These are phyloP conservation scores for Calocera viscosa DNA, from an alignment of 768 basidiomycete species.

Conservation along the genomic window DNA sequence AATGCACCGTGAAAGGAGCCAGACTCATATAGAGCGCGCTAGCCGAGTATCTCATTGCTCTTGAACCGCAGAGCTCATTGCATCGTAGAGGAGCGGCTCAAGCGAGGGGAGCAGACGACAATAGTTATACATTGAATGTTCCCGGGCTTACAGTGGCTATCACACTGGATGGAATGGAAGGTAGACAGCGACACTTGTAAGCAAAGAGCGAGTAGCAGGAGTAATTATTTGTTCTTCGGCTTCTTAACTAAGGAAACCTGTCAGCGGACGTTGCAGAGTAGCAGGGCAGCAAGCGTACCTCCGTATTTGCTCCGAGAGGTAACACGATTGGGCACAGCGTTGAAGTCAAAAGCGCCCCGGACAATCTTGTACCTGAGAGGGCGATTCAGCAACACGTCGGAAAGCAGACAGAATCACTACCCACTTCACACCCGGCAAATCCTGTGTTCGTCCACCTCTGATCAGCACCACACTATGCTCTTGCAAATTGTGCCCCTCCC, in stretches of 20 bases:
- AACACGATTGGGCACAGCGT: constrained; percentile 73
- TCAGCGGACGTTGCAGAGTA: constrained; percentile 4
- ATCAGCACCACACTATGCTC: constrained; percentile 93
- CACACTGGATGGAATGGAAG: not conserved
- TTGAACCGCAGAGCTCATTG: too few species aligned
- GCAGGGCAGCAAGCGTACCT: constrained; percentile 37
- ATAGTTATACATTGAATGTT: too few species aligned
- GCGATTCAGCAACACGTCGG: constrained; percentile 3
- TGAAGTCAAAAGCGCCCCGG: constrained; percentile 82
- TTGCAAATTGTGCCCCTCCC: constrained; percentile 95
- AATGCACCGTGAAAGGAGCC: too few species aligned
- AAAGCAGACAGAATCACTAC: constrained; percentile 18
- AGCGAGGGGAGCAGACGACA: too few species aligned
- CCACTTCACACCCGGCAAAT: constrained; percentile 93
- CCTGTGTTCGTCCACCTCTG: constrained; percentile 91
- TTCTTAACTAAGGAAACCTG: constrained; percentile 50
- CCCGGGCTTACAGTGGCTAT: too few species aligned
- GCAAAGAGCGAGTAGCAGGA: not conserved
- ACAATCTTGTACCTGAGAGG: constrained; percentile 88
- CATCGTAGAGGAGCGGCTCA: too few species aligned
- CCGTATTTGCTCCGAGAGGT: constrained; percentile 84
- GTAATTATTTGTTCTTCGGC: constrained; percentile 41
- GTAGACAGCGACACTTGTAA: not conserved
- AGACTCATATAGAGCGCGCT: too few species aligned
- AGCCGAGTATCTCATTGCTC: too few species aligned